Percentiles rank a stretch among this genome's conserved stretches.
Conservation (phyloP, 768 basidiomycete genomes). For the Zangia roseola region DNA sequence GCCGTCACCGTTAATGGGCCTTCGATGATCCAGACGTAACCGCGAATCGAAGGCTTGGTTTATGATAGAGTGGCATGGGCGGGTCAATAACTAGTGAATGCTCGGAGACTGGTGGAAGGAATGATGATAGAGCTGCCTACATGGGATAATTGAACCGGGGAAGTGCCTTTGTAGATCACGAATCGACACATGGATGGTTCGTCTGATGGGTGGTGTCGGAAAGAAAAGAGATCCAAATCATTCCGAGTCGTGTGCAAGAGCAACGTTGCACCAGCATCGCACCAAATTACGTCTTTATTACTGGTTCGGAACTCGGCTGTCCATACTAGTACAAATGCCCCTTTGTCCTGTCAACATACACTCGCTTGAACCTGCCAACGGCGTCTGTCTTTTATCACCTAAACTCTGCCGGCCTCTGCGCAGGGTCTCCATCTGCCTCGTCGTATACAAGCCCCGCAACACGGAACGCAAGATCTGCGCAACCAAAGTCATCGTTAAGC, state of each 20-base stretch:
- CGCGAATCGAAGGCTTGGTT: conserved; percentile 97
- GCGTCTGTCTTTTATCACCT: conserved; percentile 38
- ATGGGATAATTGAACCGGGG: conserved; percentile 89
- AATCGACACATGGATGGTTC: conserved; percentile 70
- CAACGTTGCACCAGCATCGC: conserved; percentile 10
- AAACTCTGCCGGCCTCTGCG: conserved; percentile 76
- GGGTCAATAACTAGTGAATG: conserved; percentile 69
- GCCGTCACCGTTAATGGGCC: conserved; percentile 94
- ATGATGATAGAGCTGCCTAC: conserved; percentile 36
- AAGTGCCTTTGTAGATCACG: conserved; percentile 93
- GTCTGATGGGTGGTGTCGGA: neutral
- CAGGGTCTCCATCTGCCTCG: conserved; percentile 75
- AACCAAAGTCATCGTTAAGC: conserved; percentile 3
- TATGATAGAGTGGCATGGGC: conserved; percentile 94
- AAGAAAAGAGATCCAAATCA: neutral
- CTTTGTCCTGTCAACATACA: neutral
- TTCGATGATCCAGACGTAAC: conserved; percentile 72
- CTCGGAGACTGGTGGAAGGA: conserved; percentile 1
- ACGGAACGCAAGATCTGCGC: conserved; percentile 78
- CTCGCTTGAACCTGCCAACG: neutral
- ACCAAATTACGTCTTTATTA: conserved; percentile 22
- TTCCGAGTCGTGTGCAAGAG: neutral
- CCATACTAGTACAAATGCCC: neutral
- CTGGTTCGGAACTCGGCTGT: conserved; percentile 4
- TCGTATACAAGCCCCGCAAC: conserved; percentile 87